These are phyloP conservation scores for Starmerella floris DNA, from an alignment of 805 yeast species.

Conservation along the genomic window DNA sequence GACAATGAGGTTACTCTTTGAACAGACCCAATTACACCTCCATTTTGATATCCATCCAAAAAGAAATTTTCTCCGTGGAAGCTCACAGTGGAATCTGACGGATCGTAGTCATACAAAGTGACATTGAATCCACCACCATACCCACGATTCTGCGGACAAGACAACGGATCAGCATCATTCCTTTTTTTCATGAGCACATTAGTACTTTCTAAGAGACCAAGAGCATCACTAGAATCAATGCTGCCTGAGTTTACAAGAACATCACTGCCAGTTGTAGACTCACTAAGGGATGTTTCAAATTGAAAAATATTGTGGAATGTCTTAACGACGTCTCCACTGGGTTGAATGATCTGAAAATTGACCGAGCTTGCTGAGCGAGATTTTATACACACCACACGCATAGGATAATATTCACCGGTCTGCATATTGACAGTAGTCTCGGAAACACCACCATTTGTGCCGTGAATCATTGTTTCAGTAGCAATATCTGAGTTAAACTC, in stretches of 20 bases:
- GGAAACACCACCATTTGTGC: neutral
- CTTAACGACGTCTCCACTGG: too few relatives aligned
- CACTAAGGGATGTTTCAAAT: too few relatives aligned
- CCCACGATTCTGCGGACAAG: neutral
- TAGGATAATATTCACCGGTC: slow-evolving; percentile 2
- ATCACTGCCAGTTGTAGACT: too few relatives aligned
- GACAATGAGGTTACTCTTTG: too few relatives aligned
- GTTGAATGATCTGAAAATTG: too few relatives aligned
- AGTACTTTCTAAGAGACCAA: too few relatives aligned
- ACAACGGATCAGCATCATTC: too few relatives aligned
- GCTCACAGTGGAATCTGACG: neutral
- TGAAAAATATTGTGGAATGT: too few relatives aligned
- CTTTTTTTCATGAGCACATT: neutral
- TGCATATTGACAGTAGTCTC: neutral
- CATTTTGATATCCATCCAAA: too few relatives aligned
- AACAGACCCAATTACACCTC: neutral
- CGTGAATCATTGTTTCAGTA: neutral
- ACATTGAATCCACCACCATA: neutral
- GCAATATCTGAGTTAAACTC: neutral
- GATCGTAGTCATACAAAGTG: neutral
- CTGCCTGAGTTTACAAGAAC: neutral
- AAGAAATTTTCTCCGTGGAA: neutral
- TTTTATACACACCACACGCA: slow-evolving; percentile 1
- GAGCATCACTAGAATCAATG: neutral
- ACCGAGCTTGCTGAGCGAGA: too few relatives aligned